Conservation (phyloP, 2,329 filamentous ascomycete species). For the Sporothrix protearum region DNA sequence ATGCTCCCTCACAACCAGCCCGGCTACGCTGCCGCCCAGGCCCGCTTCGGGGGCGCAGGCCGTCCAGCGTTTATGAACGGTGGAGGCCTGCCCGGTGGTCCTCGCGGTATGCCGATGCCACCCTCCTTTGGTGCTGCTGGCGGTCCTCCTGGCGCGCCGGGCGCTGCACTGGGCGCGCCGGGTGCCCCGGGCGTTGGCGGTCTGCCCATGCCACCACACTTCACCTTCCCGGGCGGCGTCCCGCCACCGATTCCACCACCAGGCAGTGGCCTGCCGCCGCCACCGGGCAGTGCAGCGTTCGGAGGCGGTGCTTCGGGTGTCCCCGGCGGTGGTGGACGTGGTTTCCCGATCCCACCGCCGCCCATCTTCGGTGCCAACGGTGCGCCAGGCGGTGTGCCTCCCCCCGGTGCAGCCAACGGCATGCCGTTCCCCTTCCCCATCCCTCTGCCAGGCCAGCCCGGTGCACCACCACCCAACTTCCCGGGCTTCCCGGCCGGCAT, state of each 20-base stretch:
- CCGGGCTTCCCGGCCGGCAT: conserved; percentile 41
- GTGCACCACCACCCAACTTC: conserved; percentile 30
- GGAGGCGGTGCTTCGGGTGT: conserved; percentile 5
- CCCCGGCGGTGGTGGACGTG: conserved; percentile 24
- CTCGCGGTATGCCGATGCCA: conserved; percentile 48
- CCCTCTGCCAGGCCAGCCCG: conserved; percentile 12
- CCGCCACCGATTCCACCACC: conserved; percentile 31
- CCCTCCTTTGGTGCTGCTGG: conserved; percentile 38
- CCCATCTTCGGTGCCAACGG: conserved; percentile 41
- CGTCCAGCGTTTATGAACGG: conserved; percentile 22
- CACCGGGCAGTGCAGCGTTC: conserved; percentile 23
- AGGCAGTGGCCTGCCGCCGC: conserved; percentile 28
- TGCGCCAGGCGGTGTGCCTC: conserved; percentile 8
- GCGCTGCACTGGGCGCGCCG: conserved; percentile 53
- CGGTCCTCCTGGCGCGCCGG: neutral
- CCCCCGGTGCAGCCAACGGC: neutral
- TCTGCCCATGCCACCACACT: conserved; percentile 38
- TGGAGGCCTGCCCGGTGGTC: conserved; percentile 30
- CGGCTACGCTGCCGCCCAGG: conserved; percentile 39
- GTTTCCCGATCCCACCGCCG: conserved; percentile 41
- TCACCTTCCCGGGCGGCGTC: conserved; percentile 36
- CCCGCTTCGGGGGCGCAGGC: conserved; percentile 34
- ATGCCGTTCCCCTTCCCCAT: conserved; percentile 5
- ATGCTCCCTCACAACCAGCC: conserved; percentile 71
- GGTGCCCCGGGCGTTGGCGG: conserved; percentile 52